Conservation (phyloP, 345 rosid genomes). For the Melaleuca quinquenervia region DNA sequence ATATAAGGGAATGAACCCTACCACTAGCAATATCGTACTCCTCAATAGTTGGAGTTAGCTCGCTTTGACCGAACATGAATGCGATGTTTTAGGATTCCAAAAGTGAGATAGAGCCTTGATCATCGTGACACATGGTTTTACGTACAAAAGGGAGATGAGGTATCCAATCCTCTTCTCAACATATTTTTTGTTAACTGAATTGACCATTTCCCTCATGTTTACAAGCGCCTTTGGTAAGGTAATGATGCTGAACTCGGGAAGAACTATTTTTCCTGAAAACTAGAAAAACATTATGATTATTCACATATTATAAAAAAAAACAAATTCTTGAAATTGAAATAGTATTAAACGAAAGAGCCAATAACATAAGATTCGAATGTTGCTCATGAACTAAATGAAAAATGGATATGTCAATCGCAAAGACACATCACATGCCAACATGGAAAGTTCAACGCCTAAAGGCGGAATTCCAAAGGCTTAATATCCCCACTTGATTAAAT, state of each 20-base stretch:
- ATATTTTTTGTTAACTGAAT: background rate
- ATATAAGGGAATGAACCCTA: background rate
- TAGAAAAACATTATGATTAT: background rate
- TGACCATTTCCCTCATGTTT: background rate
- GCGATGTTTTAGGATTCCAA: background rate
- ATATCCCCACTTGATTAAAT: background rate
- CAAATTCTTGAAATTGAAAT: background rate
- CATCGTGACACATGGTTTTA: background rate
- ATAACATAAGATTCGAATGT: background rate
- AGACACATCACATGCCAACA: background rate
- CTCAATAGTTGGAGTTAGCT: background rate
- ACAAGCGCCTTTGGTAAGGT: background rate
- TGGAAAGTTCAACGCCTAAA: background rate
- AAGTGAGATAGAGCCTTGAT: background rate
- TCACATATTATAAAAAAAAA: background rate
- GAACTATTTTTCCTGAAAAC: background rate
- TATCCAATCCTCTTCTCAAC: background rate
- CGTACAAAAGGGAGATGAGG: background rate
- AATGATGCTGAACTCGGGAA: background rate
- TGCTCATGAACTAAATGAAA: background rate
- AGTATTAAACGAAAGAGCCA: background rate
- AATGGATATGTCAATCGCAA: background rate
- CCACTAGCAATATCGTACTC: background rate
- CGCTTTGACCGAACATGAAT: background rate
- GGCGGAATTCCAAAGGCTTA: background rate